Conservation (phyloP, 306 rosid genomes). For the Malus fusca region DNA sequence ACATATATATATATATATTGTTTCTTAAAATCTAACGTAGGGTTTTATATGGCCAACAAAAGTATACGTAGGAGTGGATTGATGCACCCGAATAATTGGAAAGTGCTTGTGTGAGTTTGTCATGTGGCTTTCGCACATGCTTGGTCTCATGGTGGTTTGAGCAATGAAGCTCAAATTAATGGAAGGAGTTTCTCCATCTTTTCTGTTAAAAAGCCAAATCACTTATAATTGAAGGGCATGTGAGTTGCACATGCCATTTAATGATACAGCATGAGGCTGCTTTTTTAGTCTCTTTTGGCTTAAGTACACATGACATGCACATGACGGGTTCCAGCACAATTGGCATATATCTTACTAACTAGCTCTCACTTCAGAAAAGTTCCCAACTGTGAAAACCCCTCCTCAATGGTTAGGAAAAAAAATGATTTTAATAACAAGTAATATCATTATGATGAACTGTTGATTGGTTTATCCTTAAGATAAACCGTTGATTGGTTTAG, state of each 20-base stretch:
- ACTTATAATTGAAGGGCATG: neutral
- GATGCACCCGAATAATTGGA: neutral
- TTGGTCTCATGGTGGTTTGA: neutral
- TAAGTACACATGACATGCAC: too few relatives aligned
- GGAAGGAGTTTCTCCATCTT: neutral
- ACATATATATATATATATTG: too few relatives aligned
- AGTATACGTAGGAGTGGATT: neutral
- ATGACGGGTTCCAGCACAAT: too few relatives aligned
- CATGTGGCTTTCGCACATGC: neutral
- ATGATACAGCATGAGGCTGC: conserved; percentile 9
- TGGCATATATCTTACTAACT: too few relatives aligned
- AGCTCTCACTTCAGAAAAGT: too few relatives aligned
- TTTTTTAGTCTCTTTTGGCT: neutral
- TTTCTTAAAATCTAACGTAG: neutral
- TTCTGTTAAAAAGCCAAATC: neutral
- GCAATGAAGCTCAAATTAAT: neutral
- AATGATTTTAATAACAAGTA: too few relatives aligned
- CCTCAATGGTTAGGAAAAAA: too few relatives aligned
- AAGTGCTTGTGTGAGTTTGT: neutral
- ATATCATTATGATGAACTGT: too few relatives aligned
- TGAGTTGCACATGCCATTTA: conserved; percentile 17
- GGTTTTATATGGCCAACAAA: neutral
- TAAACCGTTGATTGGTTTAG: too few relatives aligned
- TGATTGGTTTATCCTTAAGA: too few relatives aligned
- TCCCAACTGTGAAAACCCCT: too few relatives aligned